A percentile compares a stretch with the other conserved stretches of the same genome.
Evolutionary conservation across 108 stramenopile genomes (phyloP).

Genomic region (Cyclotella baltica): DNA sequence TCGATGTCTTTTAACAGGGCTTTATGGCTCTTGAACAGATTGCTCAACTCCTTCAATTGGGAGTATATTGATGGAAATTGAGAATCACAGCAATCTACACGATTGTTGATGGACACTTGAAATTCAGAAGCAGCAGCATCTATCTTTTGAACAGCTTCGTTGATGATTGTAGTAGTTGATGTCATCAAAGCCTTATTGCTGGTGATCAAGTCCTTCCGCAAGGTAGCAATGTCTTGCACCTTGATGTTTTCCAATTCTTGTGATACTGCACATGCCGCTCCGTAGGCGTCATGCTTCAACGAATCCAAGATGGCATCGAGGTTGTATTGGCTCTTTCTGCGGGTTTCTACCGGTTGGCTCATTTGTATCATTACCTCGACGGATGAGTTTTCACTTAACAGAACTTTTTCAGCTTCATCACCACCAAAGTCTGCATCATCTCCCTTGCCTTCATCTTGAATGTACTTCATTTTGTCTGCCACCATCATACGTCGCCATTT

Average conservation of each 20-base stretch:
- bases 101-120: conserved; percentile 17
- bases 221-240: conserved; percentile 28
- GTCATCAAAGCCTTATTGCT: conserved; percentile 31
- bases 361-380: not conserved
- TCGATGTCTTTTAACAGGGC: conserved; percentile 24
- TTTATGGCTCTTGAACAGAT: conserved; percentile 27
- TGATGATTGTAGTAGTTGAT: conserved; percentile 8
- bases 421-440: no score
- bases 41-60: conserved; percentile 28
- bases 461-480: conserved; percentile 33
- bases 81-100: conserved; percentile 28
- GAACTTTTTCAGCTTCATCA: not conserved
- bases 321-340: conserved; percentile 2
- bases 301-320: conserved; percentile 27
- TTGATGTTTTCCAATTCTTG: conserved; percentile 45
- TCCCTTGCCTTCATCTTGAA: no score
- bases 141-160: conserved; percentile 27
- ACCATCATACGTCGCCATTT: conserved; percentile 54
- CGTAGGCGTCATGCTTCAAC: conserved; percentile 47
- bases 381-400: not conserved
- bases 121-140: conserved; percentile 17
- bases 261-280: conserved; percentile 47
- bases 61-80: conserved; percentile 28
- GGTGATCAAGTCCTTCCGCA: conserved; percentile 29
- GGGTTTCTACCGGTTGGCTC: not conserved